Evolutionary conservation across 2,329 filamentous ascomycete species (phyloP), one percentile per base, ranked within the genome.

Genomic region (Zymoseptoria passerinii): DNA sequence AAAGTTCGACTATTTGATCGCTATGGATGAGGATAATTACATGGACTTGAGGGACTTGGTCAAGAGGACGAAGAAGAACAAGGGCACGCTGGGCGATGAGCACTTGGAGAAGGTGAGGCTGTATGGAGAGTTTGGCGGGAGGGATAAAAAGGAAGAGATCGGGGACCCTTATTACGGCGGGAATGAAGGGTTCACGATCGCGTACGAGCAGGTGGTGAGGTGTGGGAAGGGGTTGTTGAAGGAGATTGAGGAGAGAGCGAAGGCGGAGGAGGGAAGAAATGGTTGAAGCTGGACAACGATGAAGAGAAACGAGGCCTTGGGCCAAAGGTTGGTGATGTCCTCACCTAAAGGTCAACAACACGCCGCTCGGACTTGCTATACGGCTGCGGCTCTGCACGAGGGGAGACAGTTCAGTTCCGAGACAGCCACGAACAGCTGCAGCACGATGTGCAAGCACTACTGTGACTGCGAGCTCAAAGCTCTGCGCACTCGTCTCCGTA

Each of bases 161-260:
- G 78, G 83, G 59, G 94, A 97, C 73, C 94, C 94, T 13, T 99
- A 97, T 76, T 97, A 97, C 73, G 91, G 90, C n/a, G 90, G 84
- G 10, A 76, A 79, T 3, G 82, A 89, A 65, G 91, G 90, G 1
- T 97, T 97, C 70, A 83, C 88, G 67, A 83, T 81, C 69, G 90
- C 91, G n/a, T 97, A 88, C 74, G 84, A 92, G 75, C 92, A 96
- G 78, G 87, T 87, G 62, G 77, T 80, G 60, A 79, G 87, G 61
- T 96, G 95, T 71, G 86, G 88, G 1, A 81, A 80, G 70, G 90
- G 88, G 57, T 91, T 96, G 67, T 67, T 96, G 63, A 78, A 81
- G 67, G 79, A 85, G 51, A 84, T 78, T 62, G 77, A 78, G 66
- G 66, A 66, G 53, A 70, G 73, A 28, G 64, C 64, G 27, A 61